Evolutionary conservation across 2,329 filamentous ascomycete species (phyloP).

Genomic region (Samsoniella hepiali): DNA sequence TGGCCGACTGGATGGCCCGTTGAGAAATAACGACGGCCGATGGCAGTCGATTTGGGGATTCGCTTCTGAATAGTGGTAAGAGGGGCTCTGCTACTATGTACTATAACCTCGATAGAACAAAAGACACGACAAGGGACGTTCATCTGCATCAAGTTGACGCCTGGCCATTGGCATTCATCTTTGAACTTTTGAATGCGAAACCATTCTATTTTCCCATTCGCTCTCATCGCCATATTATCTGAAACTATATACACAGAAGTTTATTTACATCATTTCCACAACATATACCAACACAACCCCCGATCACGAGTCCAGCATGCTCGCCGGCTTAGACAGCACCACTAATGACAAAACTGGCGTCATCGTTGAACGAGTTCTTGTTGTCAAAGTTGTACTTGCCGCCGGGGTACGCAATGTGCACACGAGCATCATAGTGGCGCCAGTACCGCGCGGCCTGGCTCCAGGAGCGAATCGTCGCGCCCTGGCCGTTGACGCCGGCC

Average conservation of each 20-base stretch:
- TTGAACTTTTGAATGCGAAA: neutral
- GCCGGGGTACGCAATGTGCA: conserved; percentile 51
- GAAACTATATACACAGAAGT: neutral
- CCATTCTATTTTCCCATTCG: neutral
- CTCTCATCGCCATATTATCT: neutral
- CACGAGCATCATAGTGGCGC: conserved; percentile 44
- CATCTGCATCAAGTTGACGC: neutral
- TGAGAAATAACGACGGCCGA: conserved; percentile 52
- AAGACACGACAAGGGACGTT: neutral
- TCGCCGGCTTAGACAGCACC: neutral
- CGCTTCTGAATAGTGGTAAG: conserved; percentile 3
- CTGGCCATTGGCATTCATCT: neutral
- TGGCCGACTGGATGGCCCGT: conserved; percentile 59
- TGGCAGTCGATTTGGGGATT: conserved; percentile 67
- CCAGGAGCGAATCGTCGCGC: conserved; percentile 53
- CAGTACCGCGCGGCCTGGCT: conserved; percentile 57
- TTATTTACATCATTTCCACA: neutral
- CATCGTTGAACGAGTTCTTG: conserved; percentile 46
- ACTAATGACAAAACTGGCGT: conserved; percentile 49
- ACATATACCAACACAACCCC: neutral
- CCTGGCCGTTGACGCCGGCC: conserved; percentile 48
- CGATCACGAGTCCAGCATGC: neutral
- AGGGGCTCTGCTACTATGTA: neutral
- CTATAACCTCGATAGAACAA: neutral
- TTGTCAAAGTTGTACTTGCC: conserved; percentile 53